phyloP scores from a whole-genome alignment of 257 asterid species.

The Gardenia jasminoides region DNA sequence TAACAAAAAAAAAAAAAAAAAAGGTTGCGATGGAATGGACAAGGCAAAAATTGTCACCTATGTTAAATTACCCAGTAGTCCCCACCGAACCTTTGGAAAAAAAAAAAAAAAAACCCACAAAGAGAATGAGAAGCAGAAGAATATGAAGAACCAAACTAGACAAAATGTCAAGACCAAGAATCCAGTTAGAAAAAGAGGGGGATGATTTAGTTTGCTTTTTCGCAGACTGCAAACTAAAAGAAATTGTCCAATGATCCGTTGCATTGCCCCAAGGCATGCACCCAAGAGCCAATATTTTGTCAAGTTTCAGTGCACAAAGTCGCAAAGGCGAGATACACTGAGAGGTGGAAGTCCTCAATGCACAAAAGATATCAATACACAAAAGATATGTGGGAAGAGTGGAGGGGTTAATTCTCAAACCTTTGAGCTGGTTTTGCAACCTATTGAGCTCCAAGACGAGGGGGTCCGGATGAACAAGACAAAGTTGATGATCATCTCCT shows the following conservation, averaged over 20 bases:
- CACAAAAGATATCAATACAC: too few species aligned
- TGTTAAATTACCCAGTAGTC: too few species aligned
- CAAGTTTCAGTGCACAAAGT: not conserved
- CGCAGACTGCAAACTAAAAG: too few species aligned
- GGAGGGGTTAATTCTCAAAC: constrained; percentile 29
- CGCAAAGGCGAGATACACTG: not conserved
- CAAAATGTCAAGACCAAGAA: not conserved
- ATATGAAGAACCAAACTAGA: not conserved
- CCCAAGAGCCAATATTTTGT: not conserved
- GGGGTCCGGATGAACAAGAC: constrained; percentile 64
- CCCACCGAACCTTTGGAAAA: not conserved
- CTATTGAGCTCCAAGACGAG: constrained; percentile 68
- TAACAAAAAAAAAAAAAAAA: too few species aligned
- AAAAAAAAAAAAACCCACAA: not conserved
- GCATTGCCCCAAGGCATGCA: not conserved
- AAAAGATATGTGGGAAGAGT: not conserved
- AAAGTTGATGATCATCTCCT: constrained; percentile 28
- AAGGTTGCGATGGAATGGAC: too few species aligned
- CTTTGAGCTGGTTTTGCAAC: constrained; percentile 77
- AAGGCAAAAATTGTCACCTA: not conserved
- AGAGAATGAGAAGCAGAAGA: not conserved
- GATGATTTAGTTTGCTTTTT: too few species aligned
- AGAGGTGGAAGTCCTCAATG: not conserved
- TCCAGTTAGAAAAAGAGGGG: too few species aligned
- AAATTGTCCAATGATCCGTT: not conserved